Percentiles rank a stretch among this genome's conserved stretches.
Conservation (phyloP, 2,329 filamentous ascomycete genomes). For the Aspergillus fructus region DNA sequence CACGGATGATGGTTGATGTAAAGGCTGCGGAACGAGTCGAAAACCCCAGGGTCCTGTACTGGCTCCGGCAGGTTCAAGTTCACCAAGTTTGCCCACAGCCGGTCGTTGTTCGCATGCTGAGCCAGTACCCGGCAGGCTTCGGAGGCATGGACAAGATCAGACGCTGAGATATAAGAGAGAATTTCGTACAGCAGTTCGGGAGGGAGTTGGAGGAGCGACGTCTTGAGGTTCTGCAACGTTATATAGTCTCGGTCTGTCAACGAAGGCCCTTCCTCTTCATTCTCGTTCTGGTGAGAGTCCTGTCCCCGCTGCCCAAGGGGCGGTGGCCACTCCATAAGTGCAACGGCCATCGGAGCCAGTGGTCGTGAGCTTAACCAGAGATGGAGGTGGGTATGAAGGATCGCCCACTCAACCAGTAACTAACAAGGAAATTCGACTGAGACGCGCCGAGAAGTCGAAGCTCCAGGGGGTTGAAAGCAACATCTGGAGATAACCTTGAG, state of each 20-base stretch:
- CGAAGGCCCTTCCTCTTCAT: slow-evolving; percentile 1
- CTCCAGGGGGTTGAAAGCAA: neutral
- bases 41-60: slow-evolving; percentile 59
- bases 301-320: slow-evolving; percentile 10
- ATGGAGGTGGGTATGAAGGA: neutral
- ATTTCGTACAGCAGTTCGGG: slow-evolving; percentile 74
- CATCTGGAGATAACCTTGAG: slow-evolving; percentile 1
- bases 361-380: neutral
- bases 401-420: neutral
- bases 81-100: slow-evolving; percentile 70
- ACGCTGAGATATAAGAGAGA: slow-evolving; percentile 62
- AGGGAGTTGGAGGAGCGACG: slow-evolving; percentile 55
- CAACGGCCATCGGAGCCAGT: slow-evolving; percentile 10
- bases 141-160: slow-evolving; percentile 62
- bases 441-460: neutral
- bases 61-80: slow-evolving; percentile 64
- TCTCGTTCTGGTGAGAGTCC: neutral
- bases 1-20: slow-evolving; percentile 73
- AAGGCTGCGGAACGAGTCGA: slow-evolving; percentile 65
- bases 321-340: slow-evolving; percentile 10
- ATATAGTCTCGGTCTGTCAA: slow-evolving; percentile 1
- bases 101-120: slow-evolving; percentile 62
- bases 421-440: neutral
- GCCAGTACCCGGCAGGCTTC: slow-evolving; percentile 63
- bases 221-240: slow-evolving; percentile 1